Evolutionary conservation across 208 protist species (phyloP).

Genomic region (Trypanosoma melophagium): DNA sequence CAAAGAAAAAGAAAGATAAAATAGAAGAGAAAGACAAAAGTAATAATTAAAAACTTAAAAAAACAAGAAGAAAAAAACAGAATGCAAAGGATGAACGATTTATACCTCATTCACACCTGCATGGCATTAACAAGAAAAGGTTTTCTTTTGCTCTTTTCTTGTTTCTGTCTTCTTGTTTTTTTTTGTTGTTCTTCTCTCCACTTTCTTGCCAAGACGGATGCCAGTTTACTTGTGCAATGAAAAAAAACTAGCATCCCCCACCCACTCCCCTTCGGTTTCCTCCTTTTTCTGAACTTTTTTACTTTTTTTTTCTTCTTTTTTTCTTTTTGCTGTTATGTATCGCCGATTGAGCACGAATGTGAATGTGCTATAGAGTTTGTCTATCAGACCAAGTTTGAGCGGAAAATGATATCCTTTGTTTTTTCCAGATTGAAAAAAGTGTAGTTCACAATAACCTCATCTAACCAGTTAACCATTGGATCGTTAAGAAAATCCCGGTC

Average conservation of each 20-base stretch:
- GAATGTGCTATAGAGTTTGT: not conserved
- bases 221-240: not conserved
- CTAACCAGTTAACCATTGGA: constrained; percentile 80
- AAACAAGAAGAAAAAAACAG: too few species aligned
- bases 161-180: too few species aligned
- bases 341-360: not conserved
- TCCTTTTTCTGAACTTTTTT: constrained; percentile 1
- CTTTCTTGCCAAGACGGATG: not conserved
- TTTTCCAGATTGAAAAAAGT: constrained; percentile 91
- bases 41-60: not conserved
- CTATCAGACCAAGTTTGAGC: constrained; percentile 37
- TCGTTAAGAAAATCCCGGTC: constrained; percentile 94
- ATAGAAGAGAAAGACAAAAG: too few species aligned
- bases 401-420: constrained; percentile 85
- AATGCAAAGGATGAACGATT: too few species aligned
- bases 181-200: not conserved
- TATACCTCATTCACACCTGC: too few species aligned
- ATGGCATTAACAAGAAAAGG: too few species aligned
- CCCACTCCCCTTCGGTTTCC: not conserved
- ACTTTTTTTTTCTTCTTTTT: not conserved
- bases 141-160: too few species aligned
- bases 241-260: too few species aligned
- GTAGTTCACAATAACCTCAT: constrained; percentile 90
- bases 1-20: not conserved
- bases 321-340: not conserved